A percentile compares a stretch with the other conserved stretches of the same genome.
Conservation (phyloP, 176 grass and related monocot species). For the Thinopyrum elongatum region DNA sequence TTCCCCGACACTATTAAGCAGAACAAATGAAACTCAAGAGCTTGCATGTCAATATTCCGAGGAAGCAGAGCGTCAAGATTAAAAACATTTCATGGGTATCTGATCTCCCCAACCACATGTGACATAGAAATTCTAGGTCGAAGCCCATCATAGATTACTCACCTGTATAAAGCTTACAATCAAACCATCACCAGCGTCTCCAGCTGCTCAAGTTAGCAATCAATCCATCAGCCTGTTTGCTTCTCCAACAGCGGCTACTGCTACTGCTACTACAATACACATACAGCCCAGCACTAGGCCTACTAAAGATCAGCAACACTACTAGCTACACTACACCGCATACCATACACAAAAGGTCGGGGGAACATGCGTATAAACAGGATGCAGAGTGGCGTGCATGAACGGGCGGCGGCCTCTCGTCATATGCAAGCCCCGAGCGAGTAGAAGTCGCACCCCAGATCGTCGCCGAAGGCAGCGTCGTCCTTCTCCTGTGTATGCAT, state of each 20-base stretch:
- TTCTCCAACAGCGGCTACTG: background rate
- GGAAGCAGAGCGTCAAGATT: no score
- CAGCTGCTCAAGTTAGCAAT: constrained; percentile 15
- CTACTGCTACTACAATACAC: constrained; percentile 26
- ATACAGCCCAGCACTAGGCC: background rate
- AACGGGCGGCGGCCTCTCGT: background rate
- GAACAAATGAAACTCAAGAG: no score
- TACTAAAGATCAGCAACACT: constrained; percentile 21
- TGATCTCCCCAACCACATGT: no score
- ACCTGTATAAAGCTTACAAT: constrained; percentile 17
- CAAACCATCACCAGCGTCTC: constrained; percentile 9
- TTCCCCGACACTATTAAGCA: no score
- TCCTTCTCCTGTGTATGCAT: constrained; percentile 67
- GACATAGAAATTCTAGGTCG: background rate
- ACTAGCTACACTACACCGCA: constrained; percentile 34
- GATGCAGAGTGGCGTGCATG: background rate
- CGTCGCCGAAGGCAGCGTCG: constrained; percentile 60
- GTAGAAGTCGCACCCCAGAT: constrained; percentile 68
- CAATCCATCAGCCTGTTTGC: background rate
- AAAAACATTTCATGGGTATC: no score
- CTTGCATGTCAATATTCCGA: no score
- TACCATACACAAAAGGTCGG: constrained; percentile 1
- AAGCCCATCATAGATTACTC: background rate
- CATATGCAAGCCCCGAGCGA: constrained; percentile 84
- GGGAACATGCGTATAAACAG: constrained; percentile 11